These are phyloP conservation scores for Mortierella sp. DNA, from an alignment of 371 early-diverging fungal genomes.

Conservation along the genomic window DNA sequence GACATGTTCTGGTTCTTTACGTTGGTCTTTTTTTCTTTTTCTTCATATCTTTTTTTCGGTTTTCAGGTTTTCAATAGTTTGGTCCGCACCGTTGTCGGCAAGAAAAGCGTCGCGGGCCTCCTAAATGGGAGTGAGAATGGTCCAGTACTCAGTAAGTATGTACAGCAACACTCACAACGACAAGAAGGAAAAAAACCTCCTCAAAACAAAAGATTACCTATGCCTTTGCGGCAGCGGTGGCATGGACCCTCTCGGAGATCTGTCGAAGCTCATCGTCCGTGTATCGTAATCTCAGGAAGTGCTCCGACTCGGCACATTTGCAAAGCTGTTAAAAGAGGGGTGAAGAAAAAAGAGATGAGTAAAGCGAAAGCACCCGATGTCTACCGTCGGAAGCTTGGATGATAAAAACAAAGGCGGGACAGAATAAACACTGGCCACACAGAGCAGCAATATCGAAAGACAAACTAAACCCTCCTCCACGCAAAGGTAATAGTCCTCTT, in stretches of 20 bases:
- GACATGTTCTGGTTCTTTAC: not conserved
- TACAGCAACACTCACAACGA: too few species aligned
- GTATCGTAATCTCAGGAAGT: constrained; percentile 64
- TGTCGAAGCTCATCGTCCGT: constrained; percentile 67
- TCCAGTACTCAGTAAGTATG: too few species aligned
- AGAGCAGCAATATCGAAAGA: not conserved
- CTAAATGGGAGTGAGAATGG: not conserved
- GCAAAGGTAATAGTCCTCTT: constrained; percentile 19
- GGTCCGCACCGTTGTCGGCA: not conserved
- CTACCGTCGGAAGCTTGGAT: not conserved
- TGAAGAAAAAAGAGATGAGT: not conserved
- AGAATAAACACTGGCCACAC: not conserved
- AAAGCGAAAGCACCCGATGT: not conserved
- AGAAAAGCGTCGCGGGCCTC: not conserved
- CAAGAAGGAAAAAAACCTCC: too few species aligned
- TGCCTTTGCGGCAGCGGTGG: constrained; percentile 22
- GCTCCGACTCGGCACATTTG: constrained; percentile 61
- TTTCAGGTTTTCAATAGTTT: not conserved
- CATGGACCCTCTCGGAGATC: constrained; percentile 45
- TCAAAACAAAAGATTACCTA: not conserved
- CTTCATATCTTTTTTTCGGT: not conserved
- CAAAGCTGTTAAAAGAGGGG: constrained; percentile 65
- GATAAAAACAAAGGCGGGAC: too few species aligned
- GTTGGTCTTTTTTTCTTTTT: not conserved
- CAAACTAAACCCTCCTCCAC: not conserved